Evolutionary conservation across 441 rosid species (phyloP), one percentile per base, ranked within the genome.

Genomic region (Hura crepitans): DNA sequence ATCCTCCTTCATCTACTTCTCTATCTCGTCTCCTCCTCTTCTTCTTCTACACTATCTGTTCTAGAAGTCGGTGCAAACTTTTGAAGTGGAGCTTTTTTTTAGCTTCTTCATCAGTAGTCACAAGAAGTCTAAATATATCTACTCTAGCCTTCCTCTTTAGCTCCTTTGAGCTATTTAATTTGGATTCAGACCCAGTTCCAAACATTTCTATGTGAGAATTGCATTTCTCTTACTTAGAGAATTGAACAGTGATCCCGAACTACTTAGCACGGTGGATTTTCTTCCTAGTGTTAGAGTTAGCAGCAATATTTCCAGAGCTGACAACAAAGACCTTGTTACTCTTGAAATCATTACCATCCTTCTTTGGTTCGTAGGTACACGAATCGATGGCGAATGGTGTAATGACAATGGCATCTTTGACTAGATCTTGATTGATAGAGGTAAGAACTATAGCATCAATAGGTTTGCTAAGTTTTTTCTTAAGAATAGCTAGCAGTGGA

Each of bases 201-300:
- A 62, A 61, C 96, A 96, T 88, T 84, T 88, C 96, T 63, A 94
- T 93, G 8, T 97, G 89, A 68, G 91, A 88, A 84, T 81, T 84
- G 47, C 96, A 94, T 72, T 91, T 93, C 83, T 93, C 98, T 69
- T 86, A 72, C 84, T 93, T 97, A 0, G 96, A 88, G 23, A 89
- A 43, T 77, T 88, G 85, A 13, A 93, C 95, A 45, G 82, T 74
- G 64, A 89, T 75, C 10, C 96, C 98, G 56, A 93, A 93, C 69
- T 97, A 81, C 87, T 93, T 97, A 6, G 98, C 97, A 37, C 98
- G 91, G 20, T 85, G 94, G 68, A 88, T 87, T 87, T 91, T 91
- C 78, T 84, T 91, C 85, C 86, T 86, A 30, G 77, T 72, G 59
- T 82, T 84, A 66, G 84, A 71, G 25, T 77, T 87, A 9, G 82